A percentile compares a stretch with the other conserved stretches of the same genome.
Evolutionary conservation across 2,329 filamentous ascomycete genomes (phyloP).

Genomic region (Tolypocladium sp.): DNA sequence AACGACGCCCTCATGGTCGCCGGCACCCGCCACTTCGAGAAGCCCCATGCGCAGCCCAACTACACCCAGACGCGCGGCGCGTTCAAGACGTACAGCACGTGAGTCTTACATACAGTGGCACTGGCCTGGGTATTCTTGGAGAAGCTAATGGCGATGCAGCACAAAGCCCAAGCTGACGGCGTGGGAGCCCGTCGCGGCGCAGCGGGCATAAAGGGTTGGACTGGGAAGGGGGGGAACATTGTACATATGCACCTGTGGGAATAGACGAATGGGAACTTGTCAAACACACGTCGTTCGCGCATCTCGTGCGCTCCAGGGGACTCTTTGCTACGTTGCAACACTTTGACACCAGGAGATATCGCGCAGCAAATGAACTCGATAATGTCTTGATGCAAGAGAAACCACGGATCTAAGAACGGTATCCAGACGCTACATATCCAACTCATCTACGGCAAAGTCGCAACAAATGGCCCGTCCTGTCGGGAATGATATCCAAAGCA

Average conservation of each 20-base stretch:
- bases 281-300: not conserved
- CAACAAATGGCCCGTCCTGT: not conserved
- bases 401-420: not conserved
- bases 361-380: not conserved
- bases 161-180: slow-evolving; percentile 42
- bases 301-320: not conserved
- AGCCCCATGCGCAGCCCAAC: slow-evolving; percentile 61
- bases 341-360: not conserved
- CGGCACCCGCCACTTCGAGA: slow-evolving; percentile 66
- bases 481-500: not conserved
- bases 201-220: slow-evolving; percentile 16
- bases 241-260: slow-evolving; percentile 19
- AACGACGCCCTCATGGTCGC: slow-evolving; percentile 64
- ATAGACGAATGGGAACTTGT: not conserved
- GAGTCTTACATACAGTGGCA: slow-evolving; percentile 30
- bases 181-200: slow-evolving; percentile 40
- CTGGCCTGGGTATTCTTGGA: too few species aligned
- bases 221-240: slow-evolving; percentile 5
- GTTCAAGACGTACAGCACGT: slow-evolving; percentile 95
- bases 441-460: not conserved
- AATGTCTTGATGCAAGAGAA: not conserved
- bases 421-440: not conserved
- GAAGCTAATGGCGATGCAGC: slow-evolving; percentile 18
- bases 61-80: slow-evolving; percentile 67
- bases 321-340: not conserved